Percentiles rank a stretch among this genome's conserved stretches.
These are phyloP conservation scores for Alloascoidea hylecoeti DNA, from an alignment of 805 yeast genomes.

Conservation along the genomic window DNA sequence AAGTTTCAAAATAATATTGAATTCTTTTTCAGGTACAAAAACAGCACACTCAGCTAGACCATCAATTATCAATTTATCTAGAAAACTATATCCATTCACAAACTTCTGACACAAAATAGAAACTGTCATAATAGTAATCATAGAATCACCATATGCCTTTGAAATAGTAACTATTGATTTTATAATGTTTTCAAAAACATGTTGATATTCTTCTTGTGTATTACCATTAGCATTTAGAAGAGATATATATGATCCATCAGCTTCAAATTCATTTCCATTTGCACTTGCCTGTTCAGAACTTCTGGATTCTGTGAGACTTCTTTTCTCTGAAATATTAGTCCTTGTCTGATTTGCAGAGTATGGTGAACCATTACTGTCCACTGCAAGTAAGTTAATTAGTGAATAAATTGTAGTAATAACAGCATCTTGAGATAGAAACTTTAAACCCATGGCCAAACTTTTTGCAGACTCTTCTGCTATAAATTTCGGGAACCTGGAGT, in stretches of 20 bases:
- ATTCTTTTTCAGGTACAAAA: constrained; percentile 49
- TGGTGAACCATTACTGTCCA: constrained; percentile 18
- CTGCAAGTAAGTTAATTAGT: constrained; percentile 57
- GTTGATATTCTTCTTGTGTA: constrained; percentile 7
- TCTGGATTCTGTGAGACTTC: constrained; percentile 2
- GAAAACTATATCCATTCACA: constrained; percentile 26
- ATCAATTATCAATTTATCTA: constrained; percentile 39
- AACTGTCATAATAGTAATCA: constrained; percentile 64
- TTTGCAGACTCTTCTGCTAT: constrained; percentile 39
- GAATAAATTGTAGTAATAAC: constrained; percentile 78
- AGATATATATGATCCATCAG: constrained; percentile 1
- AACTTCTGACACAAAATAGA: constrained; percentile 75
- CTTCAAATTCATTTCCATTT: neutral
- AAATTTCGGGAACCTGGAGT: constrained; percentile 31
- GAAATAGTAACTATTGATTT: constrained; percentile 56
- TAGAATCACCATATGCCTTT: constrained; percentile 48
- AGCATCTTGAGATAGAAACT: constrained; percentile 63
- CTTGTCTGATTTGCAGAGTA: neutral
- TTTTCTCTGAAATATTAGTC: neutral
- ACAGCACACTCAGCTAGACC: constrained; percentile 56
- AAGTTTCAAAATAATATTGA: constrained; percentile 43
- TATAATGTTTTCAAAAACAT: constrained; percentile 50
- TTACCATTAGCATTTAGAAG: constrained; percentile 1
- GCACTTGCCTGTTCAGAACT: too few species aligned
- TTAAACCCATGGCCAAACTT: constrained; percentile 52